A percentile compares a stretch with the other conserved stretches of the same genome.
Conservation (phyloP, 768 basidiomycete species). For the Coprinellus aureogranulatus region DNA sequence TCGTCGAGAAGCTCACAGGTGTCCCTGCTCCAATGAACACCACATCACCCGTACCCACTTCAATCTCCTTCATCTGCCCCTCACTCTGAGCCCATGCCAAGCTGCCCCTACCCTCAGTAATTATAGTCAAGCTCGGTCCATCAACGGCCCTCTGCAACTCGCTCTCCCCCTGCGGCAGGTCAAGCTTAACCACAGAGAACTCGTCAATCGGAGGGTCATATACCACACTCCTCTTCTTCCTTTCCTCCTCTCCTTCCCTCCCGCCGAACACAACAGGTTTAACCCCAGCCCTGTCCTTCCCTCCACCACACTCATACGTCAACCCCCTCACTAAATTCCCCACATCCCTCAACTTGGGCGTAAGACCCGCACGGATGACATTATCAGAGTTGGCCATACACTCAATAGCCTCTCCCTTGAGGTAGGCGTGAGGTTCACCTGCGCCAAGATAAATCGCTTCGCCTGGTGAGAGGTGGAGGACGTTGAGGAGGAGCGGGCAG, state of each 20-base stretch:
- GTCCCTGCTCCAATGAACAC: conserved; percentile 78
- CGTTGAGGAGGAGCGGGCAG: conserved; percentile 87
- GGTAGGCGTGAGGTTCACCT: conserved; percentile 95
- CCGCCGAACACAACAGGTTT: conserved; percentile 48
- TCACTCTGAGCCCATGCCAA: conserved; percentile 49
- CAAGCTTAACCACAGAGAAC: conserved; percentile 78
- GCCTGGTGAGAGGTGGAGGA: conserved; percentile 73
- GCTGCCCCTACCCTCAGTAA: conserved; percentile 64
- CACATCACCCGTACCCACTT: conserved; percentile 64
- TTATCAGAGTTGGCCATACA: conserved; percentile 99
- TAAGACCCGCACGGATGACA: conserved; percentile 96
- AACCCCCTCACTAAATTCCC: conserved; percentile 83
- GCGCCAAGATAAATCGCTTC: conserved; percentile 95
- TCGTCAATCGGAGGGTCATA: conserved; percentile 95
- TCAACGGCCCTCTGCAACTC: conserved; percentile 63
- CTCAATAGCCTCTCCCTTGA: conserved; percentile 95
- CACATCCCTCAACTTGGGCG: conserved; percentile 93
- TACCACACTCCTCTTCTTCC: conserved; percentile 36
- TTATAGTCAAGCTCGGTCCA: conserved; percentile 84
- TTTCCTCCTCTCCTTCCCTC: conserved; percentile 1
- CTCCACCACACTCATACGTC: conserved; percentile 75
- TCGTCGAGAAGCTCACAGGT: conserved; percentile 2
- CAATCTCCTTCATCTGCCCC: conserved; percentile 26
- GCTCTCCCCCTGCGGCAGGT: conserved; percentile 39
- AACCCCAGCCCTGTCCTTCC: conserved; percentile 71